Base-by-base conservation (phyloP, 1,284 basidiomycete genomes). In the Puccinia brachypodii region DNA sequence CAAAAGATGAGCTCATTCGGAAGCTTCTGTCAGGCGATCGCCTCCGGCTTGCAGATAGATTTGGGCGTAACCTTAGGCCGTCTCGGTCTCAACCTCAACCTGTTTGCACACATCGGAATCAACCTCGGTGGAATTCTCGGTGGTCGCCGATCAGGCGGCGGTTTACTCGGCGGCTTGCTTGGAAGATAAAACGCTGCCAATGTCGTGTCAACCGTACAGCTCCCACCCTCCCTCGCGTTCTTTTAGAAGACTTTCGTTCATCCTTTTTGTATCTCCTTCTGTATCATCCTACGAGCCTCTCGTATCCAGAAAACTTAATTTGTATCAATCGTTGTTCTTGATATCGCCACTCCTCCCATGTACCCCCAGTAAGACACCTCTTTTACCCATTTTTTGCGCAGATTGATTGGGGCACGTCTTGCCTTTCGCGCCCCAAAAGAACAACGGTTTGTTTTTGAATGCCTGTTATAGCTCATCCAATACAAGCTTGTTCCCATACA, bases 21-120 rank as follows among this genome's bases (percentile, higher is more conserved):
- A 71, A 71, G 42, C 42, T 71, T 71, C 47, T 71, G 42, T 19
- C 68, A 71, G 25, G 47, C 40, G 4, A 16, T 71, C 31, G n/a
- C 42, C 31, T 13, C 9, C 25, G 11, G 25, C 8, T 14, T 50
- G 3, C n/a, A 36, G 22, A 31, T 71, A 22, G 42, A 71, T 25
- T 47, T 71, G 47, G 25, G 68, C 40, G 68, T 13, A 8, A 11
- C 47, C 25, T 71, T 71, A 25, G 25, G 42, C 3, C 16, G 31
- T 1, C 42, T 47, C 16, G 68, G 68, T 50, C 28, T 71, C 25
- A 50, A 47, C 47, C 25, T 71, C 25, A 33, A 71, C 16, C 19
- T 71, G 11, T 71, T 71, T 28, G 31, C 3, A 6, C n/a, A 71
- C 13, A 71, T 50, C 28, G 68, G 68, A 50, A 47, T 71, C 42